Base-by-base conservation (phyloP, 2,329 filamentous ascomycete genomes). In the Dactylellina leptospora region DNA sequence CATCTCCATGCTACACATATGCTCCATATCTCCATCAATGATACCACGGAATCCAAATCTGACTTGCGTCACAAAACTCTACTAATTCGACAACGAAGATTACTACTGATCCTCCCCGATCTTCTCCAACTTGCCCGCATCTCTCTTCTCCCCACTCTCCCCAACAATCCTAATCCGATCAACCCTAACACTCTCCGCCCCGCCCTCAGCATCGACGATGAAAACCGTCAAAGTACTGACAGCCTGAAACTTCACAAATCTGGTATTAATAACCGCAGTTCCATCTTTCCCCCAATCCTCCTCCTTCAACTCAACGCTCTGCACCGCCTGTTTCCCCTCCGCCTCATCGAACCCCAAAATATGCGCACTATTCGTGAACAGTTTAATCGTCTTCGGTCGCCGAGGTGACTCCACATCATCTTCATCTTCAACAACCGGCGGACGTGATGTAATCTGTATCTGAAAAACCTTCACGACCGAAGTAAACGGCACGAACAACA, bases 191-290 rank as follows among this genome's bases (percentile, higher is more conserved):
- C 91, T 93, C 79, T 97, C 93, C 27, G 40, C 72, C 44, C 88
- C 86, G 55, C 91, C 89, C 60, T 93, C 90, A 1, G 92, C 93
- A 78, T 96, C 89, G 59, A 90, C 90, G 30, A 99, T 88, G 79
- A 97, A 99, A 9, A 99, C 77, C 16, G 96, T 89, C 76, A 99
- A 79, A 73, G 88, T 95, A 70, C 87, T 90, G 59, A 97, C 90
- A 78, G 92, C 96, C 82, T 97, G 95, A 83, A 97, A 99, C 82
- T 97, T 97, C 81, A 99, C 95, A 78, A 93, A 97, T 11, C 93
- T 90, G 77, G 97, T 82, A 45, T 85, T 81, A 59, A 93, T 82
- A 76, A 84, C 90, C 11, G 87, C 89, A 6, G 91, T 93, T 55
- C 88, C 89, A 11, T 55, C 87, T 45, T 84, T 83, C n/a, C n/a